Conservation (phyloP, 176 grass and related monocot genomes). For the Avena insularis region DNA sequence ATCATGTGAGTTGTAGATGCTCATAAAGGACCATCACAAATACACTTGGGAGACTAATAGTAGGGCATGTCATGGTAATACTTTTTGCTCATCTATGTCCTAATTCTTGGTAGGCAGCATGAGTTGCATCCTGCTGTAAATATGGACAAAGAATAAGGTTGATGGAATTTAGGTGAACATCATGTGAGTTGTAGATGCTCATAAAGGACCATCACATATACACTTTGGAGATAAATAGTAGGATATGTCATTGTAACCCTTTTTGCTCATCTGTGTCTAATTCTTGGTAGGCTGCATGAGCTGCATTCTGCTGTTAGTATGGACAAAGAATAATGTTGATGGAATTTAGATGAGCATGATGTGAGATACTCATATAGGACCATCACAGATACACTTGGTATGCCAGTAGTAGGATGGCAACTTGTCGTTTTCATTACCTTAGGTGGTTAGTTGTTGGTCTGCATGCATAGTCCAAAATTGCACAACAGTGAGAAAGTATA, state of each 20-base stretch:
- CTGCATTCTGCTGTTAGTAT: conserved; percentile 48
- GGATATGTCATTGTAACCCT: neutral
- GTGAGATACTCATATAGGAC: conserved; percentile 47
- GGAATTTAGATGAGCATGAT: conserved; percentile 36
- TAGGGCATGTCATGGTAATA: neutral
- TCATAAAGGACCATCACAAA: conserved; percentile 34
- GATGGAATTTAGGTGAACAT: conserved; percentile 57
- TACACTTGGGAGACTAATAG: neutral
- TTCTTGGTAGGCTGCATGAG: conserved; percentile 44
- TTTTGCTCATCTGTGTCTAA: conserved; percentile 45
- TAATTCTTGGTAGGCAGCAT: conserved; percentile 52
- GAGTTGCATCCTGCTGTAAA: conserved; percentile 52
- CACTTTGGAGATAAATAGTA: neutral
- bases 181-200: conserved; percentile 34
- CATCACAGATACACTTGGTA: conserved; percentile 27
- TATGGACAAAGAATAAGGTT: conserved; percentile 47
- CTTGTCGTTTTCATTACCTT: neutral
- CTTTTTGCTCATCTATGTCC: conserved; percentile 18
- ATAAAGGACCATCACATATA: conserved; percentile 44
- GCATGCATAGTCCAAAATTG: neutral
- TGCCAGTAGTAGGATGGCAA: neutral
- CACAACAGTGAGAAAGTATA: neutral
- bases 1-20: conserved; percentile 29
- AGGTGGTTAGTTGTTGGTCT: neutral
- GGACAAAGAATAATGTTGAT: conserved; percentile 43